phyloP scores from a whole-genome alignment of 257 asterid species.

The Capsicum rhomboideum region DNA sequence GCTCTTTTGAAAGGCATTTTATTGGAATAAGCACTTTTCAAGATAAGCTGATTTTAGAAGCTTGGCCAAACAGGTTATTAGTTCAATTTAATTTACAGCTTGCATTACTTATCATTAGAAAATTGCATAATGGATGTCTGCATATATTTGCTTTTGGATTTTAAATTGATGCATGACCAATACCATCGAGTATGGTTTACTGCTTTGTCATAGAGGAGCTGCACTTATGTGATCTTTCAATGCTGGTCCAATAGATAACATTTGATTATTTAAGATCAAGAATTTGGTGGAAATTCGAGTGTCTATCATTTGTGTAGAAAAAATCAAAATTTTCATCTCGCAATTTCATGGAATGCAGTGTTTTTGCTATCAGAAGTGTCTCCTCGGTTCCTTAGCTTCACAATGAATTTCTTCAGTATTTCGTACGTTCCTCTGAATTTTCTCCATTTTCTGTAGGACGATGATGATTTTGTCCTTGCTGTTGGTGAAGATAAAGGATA shows the following conservation, averaged over 20 bases:
- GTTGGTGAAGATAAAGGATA: constrained; percentile 55
- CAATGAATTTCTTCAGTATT: background rate
- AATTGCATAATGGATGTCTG: background rate
- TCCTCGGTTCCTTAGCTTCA: background rate
- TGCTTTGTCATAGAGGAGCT: background rate
- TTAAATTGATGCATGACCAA: background rate
- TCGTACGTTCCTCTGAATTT: background rate
- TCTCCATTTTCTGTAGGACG: constrained; percentile 48
- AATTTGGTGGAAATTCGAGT: background rate
- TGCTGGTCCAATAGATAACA: background rate
- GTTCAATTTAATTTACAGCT: background rate
- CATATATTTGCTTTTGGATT: background rate
- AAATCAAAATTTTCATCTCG: background rate
- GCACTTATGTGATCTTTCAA: background rate
- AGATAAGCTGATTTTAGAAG: too few relatives aligned
- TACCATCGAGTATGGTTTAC: background rate
- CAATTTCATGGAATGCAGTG: background rate
- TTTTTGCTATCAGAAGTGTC: background rate
- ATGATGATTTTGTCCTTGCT: constrained; percentile 70
- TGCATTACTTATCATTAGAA: background rate
- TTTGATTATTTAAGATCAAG: background rate
- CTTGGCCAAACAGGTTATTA: too few relatives aligned
- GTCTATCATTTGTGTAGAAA: background rate
- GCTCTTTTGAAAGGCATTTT: too few relatives aligned
- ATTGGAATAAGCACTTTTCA: too few relatives aligned